Evolutionary conservation across 371 early-diverging fungal species (phyloP), one percentile per base, ranked within the genome.

Genomic region (Blakeslea trispora): DNA sequence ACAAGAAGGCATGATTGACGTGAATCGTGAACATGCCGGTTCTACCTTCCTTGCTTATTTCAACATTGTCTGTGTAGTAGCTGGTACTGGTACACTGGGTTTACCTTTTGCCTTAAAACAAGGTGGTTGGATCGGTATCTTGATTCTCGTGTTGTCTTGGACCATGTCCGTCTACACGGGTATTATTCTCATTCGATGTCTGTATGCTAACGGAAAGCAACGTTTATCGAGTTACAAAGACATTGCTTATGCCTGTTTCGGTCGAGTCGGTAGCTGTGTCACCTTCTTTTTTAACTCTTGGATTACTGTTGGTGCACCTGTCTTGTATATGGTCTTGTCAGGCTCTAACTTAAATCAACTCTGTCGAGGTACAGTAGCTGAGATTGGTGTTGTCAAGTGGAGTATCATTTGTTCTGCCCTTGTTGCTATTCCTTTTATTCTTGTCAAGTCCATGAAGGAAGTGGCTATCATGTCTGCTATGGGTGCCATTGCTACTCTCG

Each of bases 81-180:
- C 91, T 3, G 93, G 93, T 39, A 86, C 88, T 10, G 94, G 94
- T 23, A 83, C 91, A 21, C 79, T 93, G 15, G 91, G 91, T 55
- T 72, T 93, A 9, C 91, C 93, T 11, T 87, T 81, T 50, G 88
- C 91, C 6, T 72, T 92, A 32, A 78, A 76, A 21, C 37, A 37
- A 37, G 37, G 37, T 44, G 93, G 93, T 8, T 94, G 94, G 94
- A 64, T 87, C n/a, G 90, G 89, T 39, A 54, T 91, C 2, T 28
- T 84, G 14, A 80, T 93, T 59, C 69, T 95, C 14, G 67, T 86
- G 9, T 71, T 94, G 23, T 79, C 91, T 5, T 91, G 90, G 53
- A 63, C 81, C 11, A 88, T 92, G 66, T 86, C 91, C 24, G 71
- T 87, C 28, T 74, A 77, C 35, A 66, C 69, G 6, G 74, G 70